Percentiles rank a stretch among this genome's conserved stretches.
These are phyloP conservation scores for Sclerotinia glacialis DNA, from an alignment of 2,329 filamentous ascomycete genomes.

Conservation along the genomic window DNA sequence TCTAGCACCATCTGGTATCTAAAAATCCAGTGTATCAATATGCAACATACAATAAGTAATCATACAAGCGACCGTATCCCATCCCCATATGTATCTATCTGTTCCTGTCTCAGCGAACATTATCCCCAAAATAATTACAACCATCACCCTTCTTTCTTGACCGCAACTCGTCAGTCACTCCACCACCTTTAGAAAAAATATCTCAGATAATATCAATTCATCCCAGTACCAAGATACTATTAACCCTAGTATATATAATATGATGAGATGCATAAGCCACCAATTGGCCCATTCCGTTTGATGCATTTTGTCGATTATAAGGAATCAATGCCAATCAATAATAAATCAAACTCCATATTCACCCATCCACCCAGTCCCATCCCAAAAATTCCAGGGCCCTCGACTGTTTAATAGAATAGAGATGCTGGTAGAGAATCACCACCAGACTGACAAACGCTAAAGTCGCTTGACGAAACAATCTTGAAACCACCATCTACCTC, in stretches of 20 bases:
- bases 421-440: background rate
- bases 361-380: slow-evolving; percentile 2
- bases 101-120: background rate
- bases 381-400: background rate
- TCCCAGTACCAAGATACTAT: background rate
- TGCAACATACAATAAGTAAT: slow-evolving; percentile 7
- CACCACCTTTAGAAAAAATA: background rate
- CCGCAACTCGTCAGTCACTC: background rate
- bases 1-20: background rate
- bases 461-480: slow-evolving; percentile 19
- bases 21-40: slow-evolving; percentile 10
- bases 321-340: background rate
- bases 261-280: slow-evolving; percentile 9
- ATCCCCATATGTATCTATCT: slow-evolving; percentile 4
- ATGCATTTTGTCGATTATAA: slow-evolving; percentile 7
- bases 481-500: slow-evolving; percentile 7
- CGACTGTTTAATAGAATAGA: slow-evolving; percentile 1
- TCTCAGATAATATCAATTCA: slow-evolving; percentile 1
- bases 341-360: slow-evolving; percentile 14
- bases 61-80: background rate
- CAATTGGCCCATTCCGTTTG: background rate
- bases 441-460: slow-evolving; percentile 17
- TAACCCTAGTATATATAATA: slow-evolving; percentile 6
- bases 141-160: background rate
- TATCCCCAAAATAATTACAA: slow-evolving; percentile 13